Evolutionary conservation across 176 grass and related monocot genomes (phyloP).

Genomic region (Oryza australiensis): DNA sequence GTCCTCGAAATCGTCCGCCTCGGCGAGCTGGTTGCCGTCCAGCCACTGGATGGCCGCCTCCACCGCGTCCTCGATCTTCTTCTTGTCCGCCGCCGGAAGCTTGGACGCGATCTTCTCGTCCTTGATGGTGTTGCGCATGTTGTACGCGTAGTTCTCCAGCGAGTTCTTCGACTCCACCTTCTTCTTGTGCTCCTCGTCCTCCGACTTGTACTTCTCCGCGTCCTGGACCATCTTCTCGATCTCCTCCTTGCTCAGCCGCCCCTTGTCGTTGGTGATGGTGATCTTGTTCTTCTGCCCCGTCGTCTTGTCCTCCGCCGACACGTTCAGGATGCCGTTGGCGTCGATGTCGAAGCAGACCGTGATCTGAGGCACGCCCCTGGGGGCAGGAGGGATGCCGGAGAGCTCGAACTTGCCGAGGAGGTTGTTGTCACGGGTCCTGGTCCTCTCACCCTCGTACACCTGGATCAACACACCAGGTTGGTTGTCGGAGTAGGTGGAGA

Average conservation of each 20-base stretch:
- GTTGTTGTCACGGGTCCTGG: slow-evolving; percentile 67
- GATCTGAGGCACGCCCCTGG: slow-evolving; percentile 57
- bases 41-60: slow-evolving; percentile 58
- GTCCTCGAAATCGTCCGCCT: slow-evolving; percentile 65
- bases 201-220: slow-evolving; percentile 60
- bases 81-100: slow-evolving; percentile 33
- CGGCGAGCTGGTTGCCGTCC: slow-evolving; percentile 53
- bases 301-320: slow-evolving; percentile 79
- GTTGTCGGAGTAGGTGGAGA: slow-evolving; percentile 64
- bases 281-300: slow-evolving; percentile 82
- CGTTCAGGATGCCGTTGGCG: slow-evolving; percentile 74
- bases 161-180: slow-evolving; percentile 61
- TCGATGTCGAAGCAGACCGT: slow-evolving; percentile 83
- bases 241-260: slow-evolving; percentile 58
- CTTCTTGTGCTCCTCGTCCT: slow-evolving; percentile 73
- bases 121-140: slow-evolving; percentile 80
- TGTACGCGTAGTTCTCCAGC: slow-evolving; percentile 72
- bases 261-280: slow-evolving; percentile 77
- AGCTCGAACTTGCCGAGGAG: slow-evolving; percentile 61
- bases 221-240: slow-evolving; percentile 77
- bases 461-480: slow-evolving; percentile 61
- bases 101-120: slow-evolving; percentile 62
- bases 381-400: slow-evolving; percentile 50
- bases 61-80: slow-evolving; percentile 64
- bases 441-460: slow-evolving; percentile 65